phyloP scores from a whole-genome alignment of 148 eudicot genomes.

The Simmondsia chinensis region DNA sequence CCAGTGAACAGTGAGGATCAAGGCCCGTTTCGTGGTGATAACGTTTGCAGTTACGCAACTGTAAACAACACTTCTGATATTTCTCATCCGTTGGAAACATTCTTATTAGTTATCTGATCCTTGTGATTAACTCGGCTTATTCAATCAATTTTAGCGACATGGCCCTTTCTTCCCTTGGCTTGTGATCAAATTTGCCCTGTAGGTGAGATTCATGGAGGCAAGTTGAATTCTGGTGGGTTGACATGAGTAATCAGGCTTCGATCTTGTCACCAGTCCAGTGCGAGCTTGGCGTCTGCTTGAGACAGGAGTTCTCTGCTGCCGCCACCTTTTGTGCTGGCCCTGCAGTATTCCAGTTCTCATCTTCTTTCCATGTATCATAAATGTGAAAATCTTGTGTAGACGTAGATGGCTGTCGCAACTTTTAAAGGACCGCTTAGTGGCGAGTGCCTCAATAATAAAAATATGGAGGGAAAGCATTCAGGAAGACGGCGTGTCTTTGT shows the following conservation, averaged over 20 bases:
- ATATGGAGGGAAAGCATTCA: conserved; percentile 19
- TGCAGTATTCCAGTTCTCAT: not conserved
- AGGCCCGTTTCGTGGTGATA: no score
- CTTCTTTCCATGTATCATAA: conserved; percentile 29
- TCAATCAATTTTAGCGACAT: no score
- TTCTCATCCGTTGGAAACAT: no score
- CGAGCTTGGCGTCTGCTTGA: conserved; percentile 18
- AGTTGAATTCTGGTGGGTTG: conserved; percentile 4
- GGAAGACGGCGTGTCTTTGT: conserved; percentile 31
- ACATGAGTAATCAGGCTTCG: conserved; percentile 13
- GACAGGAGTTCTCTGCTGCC: conserved; percentile 17
- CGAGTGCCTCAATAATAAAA: conserved; percentile 13
- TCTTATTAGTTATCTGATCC: no score
- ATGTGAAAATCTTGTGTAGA: conserved; percentile 15
- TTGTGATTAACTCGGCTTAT: no score
- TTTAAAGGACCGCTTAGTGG: conserved; percentile 10
- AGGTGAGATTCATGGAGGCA: conserved; percentile 8
- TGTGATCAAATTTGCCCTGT: conserved; percentile 1
- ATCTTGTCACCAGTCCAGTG: not conserved
- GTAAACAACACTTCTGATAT: no score
- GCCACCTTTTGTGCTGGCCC: conserved; percentile 10
- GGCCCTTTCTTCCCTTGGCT: conserved; percentile 1
- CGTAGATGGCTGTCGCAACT: conserved; percentile 25
- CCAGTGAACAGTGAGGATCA: no score
- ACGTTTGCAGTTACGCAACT: no score